Percentiles rank a stretch among this genome's conserved stretches.
These are phyloP conservation scores for Leucaena leucocephala DNA, from an alignment of 306 rosid species.

Conservation along the genomic window DNA sequence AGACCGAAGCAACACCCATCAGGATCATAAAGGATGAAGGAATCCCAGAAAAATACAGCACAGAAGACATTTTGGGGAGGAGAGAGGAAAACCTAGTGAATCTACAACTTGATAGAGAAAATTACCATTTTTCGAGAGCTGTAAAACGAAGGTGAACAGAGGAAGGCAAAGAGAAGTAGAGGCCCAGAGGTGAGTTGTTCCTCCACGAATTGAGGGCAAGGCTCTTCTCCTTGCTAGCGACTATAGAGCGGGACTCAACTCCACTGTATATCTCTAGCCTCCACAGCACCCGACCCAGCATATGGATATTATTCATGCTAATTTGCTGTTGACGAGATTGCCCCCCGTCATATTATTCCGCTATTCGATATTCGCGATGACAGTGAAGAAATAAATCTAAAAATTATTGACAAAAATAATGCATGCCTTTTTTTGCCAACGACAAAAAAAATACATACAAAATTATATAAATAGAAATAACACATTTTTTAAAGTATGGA, in stretches of 20 bases:
- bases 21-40: neutral
- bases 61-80: neutral
- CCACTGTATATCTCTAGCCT: neutral
- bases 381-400: neutral
- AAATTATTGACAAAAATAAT: neutral
- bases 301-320: neutral
- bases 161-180: neutral
- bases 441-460: no score
- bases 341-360: neutral
- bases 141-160: neutral
- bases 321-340: neutral
- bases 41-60: neutral
- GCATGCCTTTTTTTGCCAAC: no score
- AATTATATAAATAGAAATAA: no score
- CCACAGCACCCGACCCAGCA: neutral
- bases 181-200: neutral
- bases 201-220: neutral
- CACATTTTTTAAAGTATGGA: no score
- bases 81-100: neutral
- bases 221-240: neutral
- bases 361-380: neutral
- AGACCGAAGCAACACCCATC: neutral
- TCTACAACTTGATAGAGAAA: neutral
- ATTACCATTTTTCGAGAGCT: conserved; percentile 2
- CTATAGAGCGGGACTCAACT: neutral